phyloP scores from a whole-genome alignment of 1,284 basidiomycete genomes.

The Trichosporon ovoides region DNA sequence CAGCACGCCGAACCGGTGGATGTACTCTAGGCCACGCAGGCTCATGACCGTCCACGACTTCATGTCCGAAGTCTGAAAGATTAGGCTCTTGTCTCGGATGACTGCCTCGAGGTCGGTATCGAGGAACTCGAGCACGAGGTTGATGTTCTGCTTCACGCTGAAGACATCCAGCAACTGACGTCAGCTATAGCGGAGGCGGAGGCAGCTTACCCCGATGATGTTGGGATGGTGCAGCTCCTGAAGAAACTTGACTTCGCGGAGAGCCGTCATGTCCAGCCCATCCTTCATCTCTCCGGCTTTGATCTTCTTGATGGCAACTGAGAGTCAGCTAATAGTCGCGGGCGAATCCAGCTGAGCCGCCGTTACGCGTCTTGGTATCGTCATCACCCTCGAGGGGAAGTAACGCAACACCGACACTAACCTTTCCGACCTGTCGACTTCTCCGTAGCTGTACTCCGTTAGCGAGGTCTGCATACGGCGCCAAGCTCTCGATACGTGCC shows the following conservation, averaged over 20 bases:
- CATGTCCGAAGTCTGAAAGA: slow-evolving; percentile 92
- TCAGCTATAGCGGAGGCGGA: neutral
- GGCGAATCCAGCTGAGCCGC: slow-evolving; percentile 28
- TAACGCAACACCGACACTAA: slow-evolving; percentile 14
- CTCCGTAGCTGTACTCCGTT: slow-evolving; percentile 26
- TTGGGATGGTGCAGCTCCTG: slow-evolving; percentile 91
- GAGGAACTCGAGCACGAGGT: slow-evolving; percentile 94
- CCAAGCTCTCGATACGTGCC: slow-evolving; percentile 53
- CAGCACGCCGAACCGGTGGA: slow-evolving; percentile 86
- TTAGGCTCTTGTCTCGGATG: slow-evolving; percentile 84
- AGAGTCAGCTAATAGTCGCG: slow-evolving; percentile 5
- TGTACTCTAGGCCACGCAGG: slow-evolving; percentile 91
- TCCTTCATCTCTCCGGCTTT: slow-evolving; percentile 96
- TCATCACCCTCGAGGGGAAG: no score
- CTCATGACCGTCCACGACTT: slow-evolving; percentile 99
- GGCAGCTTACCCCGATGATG: slow-evolving; percentile 70
- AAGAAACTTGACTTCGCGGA: slow-evolving; percentile 96
- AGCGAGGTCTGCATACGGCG: neutral
- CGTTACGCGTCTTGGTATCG: no score
- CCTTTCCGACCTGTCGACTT: slow-evolving; percentile 38
- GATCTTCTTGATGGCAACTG: slow-evolving; percentile 97
- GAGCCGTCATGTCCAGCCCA: slow-evolving; percentile 96
- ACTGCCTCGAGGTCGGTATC: slow-evolving; percentile 97
- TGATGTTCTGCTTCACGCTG: slow-evolving; percentile 91
- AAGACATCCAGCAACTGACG: slow-evolving; percentile 89